Conservation (phyloP, 352 stramenopile species). For the Elongisporangium anandrum region DNA sequence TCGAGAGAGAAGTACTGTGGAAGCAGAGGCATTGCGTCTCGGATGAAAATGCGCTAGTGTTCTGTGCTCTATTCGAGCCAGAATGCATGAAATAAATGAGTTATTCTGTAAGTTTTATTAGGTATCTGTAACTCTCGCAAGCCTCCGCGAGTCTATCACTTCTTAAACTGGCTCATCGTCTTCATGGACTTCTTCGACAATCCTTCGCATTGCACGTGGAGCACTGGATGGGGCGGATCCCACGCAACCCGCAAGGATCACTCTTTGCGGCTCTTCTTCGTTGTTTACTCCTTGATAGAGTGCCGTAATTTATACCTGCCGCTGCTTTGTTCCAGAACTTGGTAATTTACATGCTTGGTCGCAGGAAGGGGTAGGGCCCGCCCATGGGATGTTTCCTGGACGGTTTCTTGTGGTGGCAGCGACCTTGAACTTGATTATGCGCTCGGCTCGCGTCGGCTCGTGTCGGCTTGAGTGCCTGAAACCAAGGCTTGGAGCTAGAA, state of each 20-base stretch:
- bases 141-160: too few species aligned
- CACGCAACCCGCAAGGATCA: not conserved
- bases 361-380: not conserved
- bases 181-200: not conserved
- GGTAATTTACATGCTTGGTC: not conserved
- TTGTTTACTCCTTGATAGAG: not conserved
- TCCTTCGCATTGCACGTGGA: too few species aligned
- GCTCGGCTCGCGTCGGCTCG: not conserved
- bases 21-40: not conserved
- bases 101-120: too few species aligned
- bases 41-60: not conserved
- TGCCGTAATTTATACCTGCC: not conserved
- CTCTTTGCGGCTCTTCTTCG: not conserved
- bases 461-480: not conserved
- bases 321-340: not conserved
- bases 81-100: too few species aligned
- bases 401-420: not conserved
- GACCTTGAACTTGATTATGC: not conserved
- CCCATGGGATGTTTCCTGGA: not conserved
- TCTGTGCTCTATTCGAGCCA: too few species aligned
- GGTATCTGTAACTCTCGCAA: too few species aligned
- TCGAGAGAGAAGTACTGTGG: not conserved
- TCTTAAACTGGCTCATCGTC: not conserved
- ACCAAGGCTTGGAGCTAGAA: constrained; percentile 5
- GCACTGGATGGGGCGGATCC: not conserved